These are phyloP conservation scores for Uncinocarpus reesii DNA, from an alignment of 2,329 filamentous ascomycete genomes.

Conservation along the genomic window DNA sequence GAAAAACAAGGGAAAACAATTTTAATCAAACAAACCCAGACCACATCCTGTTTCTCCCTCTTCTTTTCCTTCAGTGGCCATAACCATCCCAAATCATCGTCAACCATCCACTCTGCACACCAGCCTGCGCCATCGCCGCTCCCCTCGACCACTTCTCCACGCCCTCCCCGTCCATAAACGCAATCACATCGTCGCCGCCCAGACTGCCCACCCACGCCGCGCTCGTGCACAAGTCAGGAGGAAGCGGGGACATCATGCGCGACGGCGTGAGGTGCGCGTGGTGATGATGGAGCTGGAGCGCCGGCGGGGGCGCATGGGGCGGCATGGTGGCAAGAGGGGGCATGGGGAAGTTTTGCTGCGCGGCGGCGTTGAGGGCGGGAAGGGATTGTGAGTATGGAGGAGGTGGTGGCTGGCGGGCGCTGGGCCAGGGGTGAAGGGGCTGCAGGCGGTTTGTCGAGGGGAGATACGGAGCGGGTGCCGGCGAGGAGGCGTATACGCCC, in stretches of 20 bases:
- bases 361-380: conserved; percentile 29
- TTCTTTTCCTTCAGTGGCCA: neutral
- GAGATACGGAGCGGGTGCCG: conserved; percentile 24
- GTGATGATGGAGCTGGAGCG: neutral
- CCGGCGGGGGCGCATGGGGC: neutral
- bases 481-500: conserved; percentile 24
- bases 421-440: conserved; percentile 33
- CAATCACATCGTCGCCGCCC: conserved; percentile 17
- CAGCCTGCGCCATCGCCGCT: neutral
- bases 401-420: conserved; percentile 21
- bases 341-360: conserved; percentile 27
- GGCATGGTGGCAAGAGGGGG: conserved; percentile 23
- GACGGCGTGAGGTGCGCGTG: neutral
- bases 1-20: neutral
- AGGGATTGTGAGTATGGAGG: conserved; percentile 31
- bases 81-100: conserved; percentile 13
- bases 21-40: neutral
- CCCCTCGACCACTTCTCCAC: conserved; percentile 14
- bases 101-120: conserved; percentile 13
- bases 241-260: neutral
- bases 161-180: conserved; percentile 16
- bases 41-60: neutral
- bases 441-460: conserved; percentile 23
- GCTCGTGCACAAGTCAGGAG: neutral
- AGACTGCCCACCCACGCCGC: conserved; percentile 12